Base-by-base conservation (phyloP, 352 stramenopile genomes). In the Phytophthora nicotianae region DNA sequence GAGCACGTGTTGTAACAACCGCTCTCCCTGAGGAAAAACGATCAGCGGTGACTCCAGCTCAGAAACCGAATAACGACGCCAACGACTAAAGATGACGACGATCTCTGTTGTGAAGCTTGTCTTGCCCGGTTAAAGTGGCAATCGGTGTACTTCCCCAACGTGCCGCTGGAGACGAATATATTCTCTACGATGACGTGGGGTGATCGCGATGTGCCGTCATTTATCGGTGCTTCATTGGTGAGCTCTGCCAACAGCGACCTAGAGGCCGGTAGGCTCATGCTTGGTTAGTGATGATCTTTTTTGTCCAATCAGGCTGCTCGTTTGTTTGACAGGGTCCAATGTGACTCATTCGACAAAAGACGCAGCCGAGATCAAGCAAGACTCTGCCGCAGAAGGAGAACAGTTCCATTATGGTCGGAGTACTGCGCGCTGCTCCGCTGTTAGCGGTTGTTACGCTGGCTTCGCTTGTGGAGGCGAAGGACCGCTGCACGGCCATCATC, bases 401-500 rank as follows among this genome's bases (percentile, higher is more conserved):
- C 33, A 16, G 9, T 8, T 29, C 29, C 38, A 29, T 5, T 17
- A 73, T 73, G 60, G 38, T 52, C 32, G 32, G 33, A 48, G 47
- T 27, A 9, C 20, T 53, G 49, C 41, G 37, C 6, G n/a, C 37
- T 5, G 21, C 41, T 3, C 19, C 54, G 10, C 20, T 67, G 32
- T n/a, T 38, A 38, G 60, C 52, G 40, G 32, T 85, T 21, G 68
- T 60, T 17, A 53, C 49, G 48, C 43, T 65, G 17, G 46, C 43
- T 24, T 35, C 55, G 21, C 13, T 46, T 9, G 53, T 47, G 16
- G 47, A 68, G 40, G 72, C 68, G 6, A 74, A 86, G 40, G 85
- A 93, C 48, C 79, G 81, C 32, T 93, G 85, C 74, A 93, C 85
- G 0, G 79, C 85, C 41, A 91, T 93, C 69, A 66, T 93, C 57